Percentiles rank a stretch among this genome's conserved stretches.
phyloP scores from a whole-genome alignment of 768 basidiomycete genomes.

The Hygrophorus russula region DNA sequence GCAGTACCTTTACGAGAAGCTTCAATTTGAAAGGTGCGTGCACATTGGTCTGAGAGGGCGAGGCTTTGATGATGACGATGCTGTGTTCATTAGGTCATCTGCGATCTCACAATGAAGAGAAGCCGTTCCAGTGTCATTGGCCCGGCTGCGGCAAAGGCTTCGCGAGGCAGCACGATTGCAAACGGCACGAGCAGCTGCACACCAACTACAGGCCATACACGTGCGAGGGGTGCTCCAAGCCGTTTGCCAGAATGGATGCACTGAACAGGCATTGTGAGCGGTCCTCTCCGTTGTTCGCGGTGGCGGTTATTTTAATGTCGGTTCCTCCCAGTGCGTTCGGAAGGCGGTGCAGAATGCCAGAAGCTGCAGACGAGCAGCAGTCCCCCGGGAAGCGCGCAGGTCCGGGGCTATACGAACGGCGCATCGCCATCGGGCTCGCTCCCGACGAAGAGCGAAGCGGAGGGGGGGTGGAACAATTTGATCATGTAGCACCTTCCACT shows the following conservation, averaged over 20 bases:
- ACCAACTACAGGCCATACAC: conserved; percentile 86
- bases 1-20: conserved; percentile 82
- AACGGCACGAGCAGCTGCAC: conserved; percentile 91
- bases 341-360: conserved; percentile 72
- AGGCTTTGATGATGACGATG: conserved; percentile 5
- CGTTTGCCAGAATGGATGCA: conserved; percentile 92
- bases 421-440: neutral
- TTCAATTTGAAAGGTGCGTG: conserved; percentile 83
- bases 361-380: conserved; percentile 11
- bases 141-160: conserved; percentile 93
- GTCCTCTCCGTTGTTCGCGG: neutral
- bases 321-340: conserved; percentile 50
- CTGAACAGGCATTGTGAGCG: conserved; percentile 84
- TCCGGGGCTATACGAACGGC: neutral
- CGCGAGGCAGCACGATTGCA: conserved; percentile 92
- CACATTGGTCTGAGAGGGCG: conserved; percentile 1
- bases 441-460: conserved; percentile 2
- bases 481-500: conserved; percentile 4
- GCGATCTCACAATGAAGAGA: conserved; percentile 89
- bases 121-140: conserved; percentile 92
- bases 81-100: conserved; percentile 55
- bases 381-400: neutral
- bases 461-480: neutral
- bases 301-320: neutral
- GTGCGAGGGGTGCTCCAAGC: conserved; percentile 88